phyloP scores from a whole-genome alignment of 768 basidiomycete genomes.

The Termitomyces sp. region DNA sequence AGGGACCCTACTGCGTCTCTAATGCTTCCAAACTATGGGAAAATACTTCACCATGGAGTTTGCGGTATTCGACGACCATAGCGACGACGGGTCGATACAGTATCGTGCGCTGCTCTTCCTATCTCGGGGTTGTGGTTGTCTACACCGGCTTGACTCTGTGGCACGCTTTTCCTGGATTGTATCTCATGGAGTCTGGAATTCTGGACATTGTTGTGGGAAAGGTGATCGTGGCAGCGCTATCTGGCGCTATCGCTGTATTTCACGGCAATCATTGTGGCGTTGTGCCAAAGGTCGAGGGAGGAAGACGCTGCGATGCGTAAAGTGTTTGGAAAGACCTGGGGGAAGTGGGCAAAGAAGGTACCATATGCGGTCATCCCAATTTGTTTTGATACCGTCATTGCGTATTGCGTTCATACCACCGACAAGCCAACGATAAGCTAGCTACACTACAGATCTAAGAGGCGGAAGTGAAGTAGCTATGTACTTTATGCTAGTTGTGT shows the following conservation, averaged over 20 bases:
- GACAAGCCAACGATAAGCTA: no score
- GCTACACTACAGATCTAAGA: no score
- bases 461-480: no score
- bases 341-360: constrained; percentile 22
- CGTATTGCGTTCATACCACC: no score
- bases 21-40: constrained; percentile 32
- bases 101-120: constrained; percentile 31
- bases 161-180: constrained; percentile 28
- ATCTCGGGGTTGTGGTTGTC: constrained; percentile 23
- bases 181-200: constrained; percentile 26
- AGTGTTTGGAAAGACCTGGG: constrained; percentile 30
- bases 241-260: constrained; percentile 10
- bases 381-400: not conserved
- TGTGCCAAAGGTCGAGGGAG: constrained; percentile 16
- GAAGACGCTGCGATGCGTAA: constrained; percentile 26
- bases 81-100: constrained; percentile 29
- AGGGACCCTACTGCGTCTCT: constrained; percentile 30
- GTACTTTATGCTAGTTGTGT: no score
- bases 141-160: constrained; percentile 28
- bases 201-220: constrained; percentile 24
- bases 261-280: constrained; percentile 8
- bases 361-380: constrained; percentile 24
- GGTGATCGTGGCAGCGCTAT: not conserved
- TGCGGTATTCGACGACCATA: constrained; percentile 22
- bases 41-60: constrained; percentile 38